Conservation (phyloP, 495 filamentous ascomycete species). For the Aspergillus baeticus region DNA sequence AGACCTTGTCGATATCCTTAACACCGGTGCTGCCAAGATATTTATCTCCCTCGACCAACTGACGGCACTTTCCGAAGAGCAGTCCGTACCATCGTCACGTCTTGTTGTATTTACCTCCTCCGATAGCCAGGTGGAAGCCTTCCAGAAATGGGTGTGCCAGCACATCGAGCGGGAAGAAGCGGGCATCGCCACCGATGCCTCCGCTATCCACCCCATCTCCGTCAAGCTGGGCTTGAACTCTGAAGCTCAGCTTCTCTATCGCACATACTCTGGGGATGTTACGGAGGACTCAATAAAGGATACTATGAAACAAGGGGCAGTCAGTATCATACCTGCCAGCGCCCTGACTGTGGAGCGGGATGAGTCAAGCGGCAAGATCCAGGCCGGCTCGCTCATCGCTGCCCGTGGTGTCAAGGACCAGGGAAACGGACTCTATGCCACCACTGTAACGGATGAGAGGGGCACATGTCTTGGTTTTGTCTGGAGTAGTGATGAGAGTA, state of each 20-base stretch:
- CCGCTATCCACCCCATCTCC: slow-evolving; percentile 50
- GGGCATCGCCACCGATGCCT: slow-evolving; percentile 49
- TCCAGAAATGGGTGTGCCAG: slow-evolving; percentile 41
- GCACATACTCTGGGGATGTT: slow-evolving; percentile 31
- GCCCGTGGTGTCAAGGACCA: slow-evolving; percentile 73
- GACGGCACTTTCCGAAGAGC: slow-evolving; percentile 47
- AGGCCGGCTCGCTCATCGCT: slow-evolving; percentile 67
- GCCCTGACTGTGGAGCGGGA: slow-evolving; percentile 64
- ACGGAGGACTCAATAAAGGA: slow-evolving; percentile 47
- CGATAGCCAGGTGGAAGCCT: slow-evolving; percentile 32
- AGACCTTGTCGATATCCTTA: slow-evolving; percentile 76
- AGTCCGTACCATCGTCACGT: slow-evolving; percentile 56
- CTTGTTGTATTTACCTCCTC: slow-evolving; percentile 49
- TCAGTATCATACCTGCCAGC: slow-evolving; percentile 75
- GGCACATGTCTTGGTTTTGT: slow-evolving; percentile 84
- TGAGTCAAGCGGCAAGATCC: slow-evolving; percentile 54
- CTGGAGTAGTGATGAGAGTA: slow-evolving; percentile 89
- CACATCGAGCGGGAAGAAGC: slow-evolving; percentile 51
- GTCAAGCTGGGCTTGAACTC: slow-evolving; percentile 39
- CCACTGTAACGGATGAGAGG: slow-evolving; percentile 85
- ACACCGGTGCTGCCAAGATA: slow-evolving; percentile 83
- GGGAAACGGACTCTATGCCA: slow-evolving; percentile 80
- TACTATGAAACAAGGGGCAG: slow-evolving; percentile 58
- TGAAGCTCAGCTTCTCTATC: slow-evolving; percentile 38
- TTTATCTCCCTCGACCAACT: slow-evolving; percentile 74